A percentile compares a stretch with the other conserved stretches of the same genome.
phyloP scores from a whole-genome alignment of 78 protist genomes.

The Dictyostelium discoideum region dicty_2.7 NC_007090.3:549001-549500 shows the following conservation, averaged over 20 bases:
- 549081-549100: constrained; percentile 78
- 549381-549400: neutral
- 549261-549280: too few relatives aligned
- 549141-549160: neutral
- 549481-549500: too few relatives aligned
- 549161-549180: neutral
- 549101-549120: neutral
- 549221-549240: neutral
- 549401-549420: neutral
- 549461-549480: neutral
- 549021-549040: constrained; percentile 83
- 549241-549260: neutral
- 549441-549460: neutral
- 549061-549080: constrained; percentile 75
- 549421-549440: neutral
- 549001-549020: constrained; percentile 94
- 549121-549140: neutral
- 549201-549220: too few relatives aligned
- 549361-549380: neutral
- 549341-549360: neutral
- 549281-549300: neutral
- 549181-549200: neutral
- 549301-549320: neutral
- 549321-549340: neutral
- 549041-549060: constrained; percentile 89